Evolutionary conservation across 176 grass and related monocot species (phyloP), one percentile per base, ranked within the genome.

Genomic region (Aegilops bicornis): DNA sequence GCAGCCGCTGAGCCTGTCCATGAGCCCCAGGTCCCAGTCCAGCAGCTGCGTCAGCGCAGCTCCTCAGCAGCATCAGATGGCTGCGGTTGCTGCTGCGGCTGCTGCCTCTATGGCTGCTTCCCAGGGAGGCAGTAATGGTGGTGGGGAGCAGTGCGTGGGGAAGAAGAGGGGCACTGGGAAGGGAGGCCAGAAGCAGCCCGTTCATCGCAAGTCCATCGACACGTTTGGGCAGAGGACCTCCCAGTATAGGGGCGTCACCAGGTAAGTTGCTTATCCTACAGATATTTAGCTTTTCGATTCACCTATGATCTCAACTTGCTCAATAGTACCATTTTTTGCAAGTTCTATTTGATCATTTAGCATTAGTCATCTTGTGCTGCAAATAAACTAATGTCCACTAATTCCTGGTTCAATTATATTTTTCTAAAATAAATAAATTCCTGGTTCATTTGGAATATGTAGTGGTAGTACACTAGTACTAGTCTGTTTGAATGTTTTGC

Each of bases 161-260:
- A 94, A 84, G 87, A 96, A 94, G 87, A 94, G 89, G 74, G 84
- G 90, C 80, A 87, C 86, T 19, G 89, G 88, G 6, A 96, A 96
- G 64, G 88, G 92, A 56, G 87, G 89, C 68, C 82, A 90, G 12
- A 96, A 96, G 90, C 88, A 98, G 85, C 84, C 91, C 27, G 87
- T 90, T 85, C 94, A 93, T 77, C 91, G 97, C 40, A 99, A 96
- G 89, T 99, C 97, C 85, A 92, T 99, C n/a, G 92, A 99, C 45
- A 96, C 94, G 77, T 99, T 99, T 84, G 97, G 97, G 56, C 92
- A 94, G 85, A 96, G 97, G 82, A 99, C 97, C 24, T 99, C 97
- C 61, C 92, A 94, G 86, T 99, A 94, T 7, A 88, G 97, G 83
- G 97, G 97, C 64, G 97, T 99, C 72, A 99, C 97, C 77, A 99